These are phyloP conservation scores for Sphaerostilbella broomeana DNA, from an alignment of 2,329 filamentous ascomycete genomes.

Conservation along the genomic window DNA sequence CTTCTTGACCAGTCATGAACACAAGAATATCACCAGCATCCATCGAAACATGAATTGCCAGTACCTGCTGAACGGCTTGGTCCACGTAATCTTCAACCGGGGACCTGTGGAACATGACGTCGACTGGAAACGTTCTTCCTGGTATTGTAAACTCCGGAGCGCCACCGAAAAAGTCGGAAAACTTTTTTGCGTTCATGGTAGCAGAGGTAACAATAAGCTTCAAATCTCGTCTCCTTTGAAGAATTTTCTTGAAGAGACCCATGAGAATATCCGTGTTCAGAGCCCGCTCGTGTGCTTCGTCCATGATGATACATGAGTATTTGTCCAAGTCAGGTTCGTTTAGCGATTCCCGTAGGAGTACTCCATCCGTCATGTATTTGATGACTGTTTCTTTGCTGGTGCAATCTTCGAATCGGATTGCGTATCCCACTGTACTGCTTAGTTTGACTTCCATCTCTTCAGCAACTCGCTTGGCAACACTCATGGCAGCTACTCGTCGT, in stretches of 20 bases:
- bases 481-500: constrained; percentile 95
- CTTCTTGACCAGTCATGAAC: constrained; percentile 99
- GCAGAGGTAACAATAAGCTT: constrained; percentile 97
- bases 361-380: constrained; percentile 99
- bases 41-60: constrained; percentile 95
- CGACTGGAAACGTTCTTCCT: constrained; percentile 91
- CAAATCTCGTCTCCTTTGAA: constrained; percentile 80
- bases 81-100: constrained; percentile 98
- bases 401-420: constrained; percentile 97
- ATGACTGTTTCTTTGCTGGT: constrained; percentile 92
- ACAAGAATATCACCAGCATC: constrained; percentile 89
- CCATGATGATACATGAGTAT: constrained; percentile 99
- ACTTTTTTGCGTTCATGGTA: constrained; percentile 96
- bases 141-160: constrained; percentile 96
- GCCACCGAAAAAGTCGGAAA: constrained; percentile 91
- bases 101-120: constrained; percentile 90
- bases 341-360: constrained; percentile 85
- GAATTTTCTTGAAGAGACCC: constrained; percentile 95
- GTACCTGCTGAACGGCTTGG: constrained; percentile 88
- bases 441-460: constrained; percentile 97
- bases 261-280: constrained; percentile 96
- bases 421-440: constrained; percentile 85
- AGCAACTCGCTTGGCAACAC: constrained; percentile 93
- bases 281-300: constrained; percentile 94
- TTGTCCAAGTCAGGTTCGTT: constrained; percentile 89